Conservation (phyloP, 2,329 filamentous ascomycete genomes). For the Fusarium subglutinans region DNA sequence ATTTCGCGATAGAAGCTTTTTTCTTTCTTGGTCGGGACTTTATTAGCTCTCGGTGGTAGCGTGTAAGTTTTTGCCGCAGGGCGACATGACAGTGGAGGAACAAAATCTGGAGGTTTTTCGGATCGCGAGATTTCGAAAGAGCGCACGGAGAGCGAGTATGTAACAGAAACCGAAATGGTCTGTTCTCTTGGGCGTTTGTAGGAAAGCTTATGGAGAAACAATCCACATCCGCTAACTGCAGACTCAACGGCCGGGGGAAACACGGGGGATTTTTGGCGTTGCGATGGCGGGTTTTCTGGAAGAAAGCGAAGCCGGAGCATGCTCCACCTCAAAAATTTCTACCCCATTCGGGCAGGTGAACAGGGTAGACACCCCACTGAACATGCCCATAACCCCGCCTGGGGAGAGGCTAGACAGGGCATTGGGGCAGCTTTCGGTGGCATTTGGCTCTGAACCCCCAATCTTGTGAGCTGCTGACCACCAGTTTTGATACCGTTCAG, state of each 20-base stretch:
- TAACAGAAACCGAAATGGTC: constrained; percentile 19
- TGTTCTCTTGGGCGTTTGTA: constrained; percentile 5
- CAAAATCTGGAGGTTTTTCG: background rate
- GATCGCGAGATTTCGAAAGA: constrained; percentile 2
- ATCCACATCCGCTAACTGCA: constrained; percentile 5
- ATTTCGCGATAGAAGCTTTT: constrained; percentile 9
- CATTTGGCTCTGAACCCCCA: background rate
- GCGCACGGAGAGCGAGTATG: constrained; percentile 8
- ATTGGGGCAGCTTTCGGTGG: background rate
- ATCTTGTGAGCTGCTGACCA: constrained; percentile 14
- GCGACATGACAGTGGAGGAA: constrained; percentile 9
- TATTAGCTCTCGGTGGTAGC: constrained; percentile 1
- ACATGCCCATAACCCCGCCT: background rate
- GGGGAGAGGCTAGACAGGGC: background rate
- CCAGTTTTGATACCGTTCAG: background rate
- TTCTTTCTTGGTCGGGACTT: background rate
- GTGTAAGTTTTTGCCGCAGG: background rate
- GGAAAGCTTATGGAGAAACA: constrained; percentile 19
- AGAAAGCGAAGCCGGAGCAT: constrained; percentile 36
- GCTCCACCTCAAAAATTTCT: constrained; percentile 7
- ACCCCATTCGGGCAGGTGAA: constrained; percentile 38
- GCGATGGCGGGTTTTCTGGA: constrained; percentile 40
- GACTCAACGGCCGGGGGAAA: constrained; percentile 16
- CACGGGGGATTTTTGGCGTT: constrained; percentile 25
- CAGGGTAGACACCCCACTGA: background rate